These are phyloP conservation scores for Fagopyrum esculentum DNA, from an alignment of 148 eudicot genomes.

Conservation along the genomic window DNA sequence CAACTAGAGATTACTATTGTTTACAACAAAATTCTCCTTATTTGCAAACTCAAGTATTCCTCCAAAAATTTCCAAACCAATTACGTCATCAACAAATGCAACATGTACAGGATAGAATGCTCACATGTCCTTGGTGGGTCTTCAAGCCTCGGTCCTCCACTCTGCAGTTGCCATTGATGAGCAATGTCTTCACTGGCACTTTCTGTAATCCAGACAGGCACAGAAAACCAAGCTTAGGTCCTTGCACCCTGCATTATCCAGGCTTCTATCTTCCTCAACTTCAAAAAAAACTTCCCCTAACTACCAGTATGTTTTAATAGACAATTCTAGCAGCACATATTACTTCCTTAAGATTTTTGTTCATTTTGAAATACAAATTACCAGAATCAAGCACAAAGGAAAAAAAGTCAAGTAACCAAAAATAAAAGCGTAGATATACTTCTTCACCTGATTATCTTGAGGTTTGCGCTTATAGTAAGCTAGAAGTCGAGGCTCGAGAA, in stretches of 20 bases:
- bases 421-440: background rate
- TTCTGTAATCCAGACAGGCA: slow-evolving; percentile 17
- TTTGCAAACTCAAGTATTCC: slow-evolving; percentile 1
- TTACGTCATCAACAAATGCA: slow-evolving; percentile 31
- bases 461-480: slow-evolving; percentile 96
- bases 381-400: background rate
- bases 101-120: slow-evolving; percentile 21
- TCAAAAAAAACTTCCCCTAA: background rate
- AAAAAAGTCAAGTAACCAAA: background rate
- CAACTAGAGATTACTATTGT: background rate
- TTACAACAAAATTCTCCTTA: background rate
- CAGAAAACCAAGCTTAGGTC: background rate
- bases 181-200: slow-evolving; percentile 86
- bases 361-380: background rate
- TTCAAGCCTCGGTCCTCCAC: slow-evolving; percentile 98
- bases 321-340: background rate
- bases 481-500: slow-evolving; percentile 69
- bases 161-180: slow-evolving; percentile 90
- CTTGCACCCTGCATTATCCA: background rate
- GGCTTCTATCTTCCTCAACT: background rate
- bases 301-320: background rate
- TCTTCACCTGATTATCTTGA: slow-evolving; percentile 73
- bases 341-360: background rate
- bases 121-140: slow-evolving; percentile 98
- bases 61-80: slow-evolving; percentile 44